Evolutionary conservation across 306 rosid genomes (phyloP).

Genomic region (Calophaca sinica): DNA sequence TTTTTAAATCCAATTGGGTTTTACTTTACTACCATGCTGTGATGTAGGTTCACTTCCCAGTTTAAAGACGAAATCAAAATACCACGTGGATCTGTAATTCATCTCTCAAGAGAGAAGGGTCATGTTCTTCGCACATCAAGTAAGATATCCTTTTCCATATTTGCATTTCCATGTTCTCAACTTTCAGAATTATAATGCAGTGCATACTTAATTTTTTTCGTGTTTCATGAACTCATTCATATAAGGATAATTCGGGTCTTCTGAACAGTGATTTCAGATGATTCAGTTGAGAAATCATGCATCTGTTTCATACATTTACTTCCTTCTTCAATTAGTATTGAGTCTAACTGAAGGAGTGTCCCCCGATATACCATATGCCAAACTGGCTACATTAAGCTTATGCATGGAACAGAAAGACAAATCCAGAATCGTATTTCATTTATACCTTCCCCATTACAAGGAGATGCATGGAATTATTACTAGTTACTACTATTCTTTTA

Average conservation of each 20-base stretch:
- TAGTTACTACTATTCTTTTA: not conserved
- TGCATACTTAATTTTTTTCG: not conserved
- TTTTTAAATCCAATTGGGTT: conserved; percentile 12
- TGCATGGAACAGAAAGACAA: not conserved
- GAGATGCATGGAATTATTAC: conserved; percentile 21
- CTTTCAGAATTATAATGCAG: conserved; percentile 6
- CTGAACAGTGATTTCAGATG: conserved; percentile 23
- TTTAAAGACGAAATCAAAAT: conserved; percentile 90
- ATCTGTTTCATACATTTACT: not conserved
- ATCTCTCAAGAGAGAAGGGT: conserved; percentile 76
- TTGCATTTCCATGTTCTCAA: conserved; percentile 28
- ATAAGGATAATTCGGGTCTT: conserved; percentile 27
- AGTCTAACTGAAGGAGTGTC: conserved; percentile 3
- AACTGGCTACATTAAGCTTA: not conserved
- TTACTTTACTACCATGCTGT: conserved; percentile 39
- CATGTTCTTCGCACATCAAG: conserved; percentile 82
- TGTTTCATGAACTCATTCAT: conserved; percentile 31
- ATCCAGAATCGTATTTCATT: conserved; percentile 1
- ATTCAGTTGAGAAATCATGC: conserved; percentile 30
- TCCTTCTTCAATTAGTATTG: conserved; percentile 1
- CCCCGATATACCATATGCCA: conserved; percentile 20
- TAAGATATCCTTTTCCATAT: conserved; percentile 54
- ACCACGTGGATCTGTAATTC: conserved; percentile 83
- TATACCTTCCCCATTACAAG: conserved; percentile 17
- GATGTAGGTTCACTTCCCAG: conserved; percentile 91